Base-by-base conservation (phyloP, 768 basidiomycete species). In the Lepiota venenata region DNA sequence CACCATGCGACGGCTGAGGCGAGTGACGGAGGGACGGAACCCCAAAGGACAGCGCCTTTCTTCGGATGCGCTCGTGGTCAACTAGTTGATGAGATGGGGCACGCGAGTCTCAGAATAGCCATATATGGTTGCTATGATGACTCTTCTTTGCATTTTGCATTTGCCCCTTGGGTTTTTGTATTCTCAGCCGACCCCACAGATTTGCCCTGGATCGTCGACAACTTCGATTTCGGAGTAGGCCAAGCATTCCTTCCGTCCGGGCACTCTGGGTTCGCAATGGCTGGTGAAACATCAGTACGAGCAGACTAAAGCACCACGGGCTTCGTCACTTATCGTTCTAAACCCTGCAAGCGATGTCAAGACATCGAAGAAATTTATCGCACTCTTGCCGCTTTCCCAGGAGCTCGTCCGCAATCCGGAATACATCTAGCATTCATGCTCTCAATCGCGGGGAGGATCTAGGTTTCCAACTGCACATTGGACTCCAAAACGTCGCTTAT, bases 381-480 rank as follows among this genome's bases (percentile, higher is more conserved):
- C 36, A 54, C 40, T 54, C 45, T 20, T 40, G 44, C 45, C 50
- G 45, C 46, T 51, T 51, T 47, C 38, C 16, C 44, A 47, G 50
- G 35, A 37, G 18, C 18, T 46, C 52, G 15, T 43, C 44, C 37
- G 52, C 14, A 45, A 27, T 53, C 37, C 39, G 32, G 32, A 32
- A 32, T 32, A 32, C 32, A 32, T 32, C 32, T 32, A 4, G 18
- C 43, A 37, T 52, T 52, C 32, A 37, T 1, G 29, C 35, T 36
- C 45, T 51, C 50, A 20, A 44, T 51, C 50, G 27, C 10, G 2
- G 16, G 10, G 36, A 25, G 29, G 50, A 51, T 51, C 50, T 51
- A n/a, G 18, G 41, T n/a, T 25, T 8, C 50, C 21, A 18, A 15
- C 29, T 35, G 8, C 15, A 25, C 15, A 29, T 37, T 35, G 29